A percentile compares a stretch with the other conserved stretches of the same genome.
phyloP scores from a whole-genome alignment of 352 stramenopile species.

The Halophytophthora batemanensis region DNA sequence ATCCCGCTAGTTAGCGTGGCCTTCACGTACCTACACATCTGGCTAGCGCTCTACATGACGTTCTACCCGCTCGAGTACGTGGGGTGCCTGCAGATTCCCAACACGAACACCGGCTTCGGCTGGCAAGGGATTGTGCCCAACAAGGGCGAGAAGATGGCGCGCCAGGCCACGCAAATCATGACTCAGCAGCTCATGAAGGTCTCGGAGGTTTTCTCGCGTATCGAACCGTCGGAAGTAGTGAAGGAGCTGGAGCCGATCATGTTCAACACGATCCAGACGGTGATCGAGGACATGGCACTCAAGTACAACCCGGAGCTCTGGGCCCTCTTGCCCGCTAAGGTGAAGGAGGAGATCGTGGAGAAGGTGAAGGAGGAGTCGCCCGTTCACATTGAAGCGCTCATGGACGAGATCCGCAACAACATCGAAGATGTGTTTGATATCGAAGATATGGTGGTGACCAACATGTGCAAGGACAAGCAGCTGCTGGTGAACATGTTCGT shows the following conservation, averaged over 20 bases:
- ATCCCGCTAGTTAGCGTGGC: constrained; percentile 85
- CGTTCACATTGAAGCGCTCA: constrained; percentile 90
- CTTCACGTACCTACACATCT: constrained; percentile 96
- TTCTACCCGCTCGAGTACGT: constrained; percentile 96
- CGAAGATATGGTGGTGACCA: constrained; percentile 93
- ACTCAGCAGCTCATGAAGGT: constrained; percentile 92
- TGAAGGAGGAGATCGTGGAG: constrained; percentile 92
- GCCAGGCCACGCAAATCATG: constrained; percentile 91
- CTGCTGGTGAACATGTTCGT: constrained; percentile 95
- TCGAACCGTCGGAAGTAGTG: constrained; percentile 90
- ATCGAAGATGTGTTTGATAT: constrained; percentile 96
- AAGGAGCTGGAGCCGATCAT: constrained; percentile 91
- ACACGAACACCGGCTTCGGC: constrained; percentile 91
- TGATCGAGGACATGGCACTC: constrained; percentile 86
- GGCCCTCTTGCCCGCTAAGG: constrained; percentile 66
- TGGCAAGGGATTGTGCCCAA: constrained; percentile 98
- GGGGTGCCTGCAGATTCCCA: constrained; percentile 85
- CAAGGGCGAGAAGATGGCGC: constrained; percentile 97
- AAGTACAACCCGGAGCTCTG: constrained; percentile 88
- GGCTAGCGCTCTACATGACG: constrained; percentile 96
- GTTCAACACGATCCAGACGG: constrained; percentile 86
- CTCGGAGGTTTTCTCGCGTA: constrained; percentile 90
- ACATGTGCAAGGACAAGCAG: constrained; percentile 94
- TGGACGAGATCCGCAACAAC: constrained; percentile 94
- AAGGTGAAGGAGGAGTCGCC: constrained; percentile 92